A percentile compares a stretch with the other conserved stretches of the same genome.
Conservation (phyloP, 345 rosid species). For the Atalantia buxifolia region DNA sequence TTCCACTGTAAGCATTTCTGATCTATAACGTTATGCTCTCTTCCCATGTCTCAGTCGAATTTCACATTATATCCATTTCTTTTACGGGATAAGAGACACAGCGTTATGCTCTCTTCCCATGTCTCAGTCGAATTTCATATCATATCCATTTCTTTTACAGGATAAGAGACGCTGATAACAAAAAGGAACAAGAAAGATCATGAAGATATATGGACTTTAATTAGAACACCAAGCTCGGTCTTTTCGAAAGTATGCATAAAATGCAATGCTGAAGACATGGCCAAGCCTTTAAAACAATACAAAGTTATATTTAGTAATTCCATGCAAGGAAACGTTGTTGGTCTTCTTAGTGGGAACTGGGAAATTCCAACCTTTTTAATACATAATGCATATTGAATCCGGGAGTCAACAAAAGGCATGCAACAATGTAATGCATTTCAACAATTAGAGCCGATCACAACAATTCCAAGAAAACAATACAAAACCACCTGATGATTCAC, state of each 20-base stretch:
- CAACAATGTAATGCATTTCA: conserved; percentile 19
- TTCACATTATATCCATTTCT: neutral
- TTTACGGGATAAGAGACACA: neutral
- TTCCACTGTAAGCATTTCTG: no score
- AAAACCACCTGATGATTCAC: conserved; percentile 31
- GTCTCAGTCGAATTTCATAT: neutral
- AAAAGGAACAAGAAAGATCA: neutral
- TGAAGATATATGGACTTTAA: neutral
- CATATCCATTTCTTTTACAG: neutral
- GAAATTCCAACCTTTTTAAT: conserved; percentile 25
- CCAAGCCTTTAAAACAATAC: conserved; percentile 4
- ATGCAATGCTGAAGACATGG: neutral
- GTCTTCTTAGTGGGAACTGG: conserved; percentile 20
- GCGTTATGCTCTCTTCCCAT: neutral
- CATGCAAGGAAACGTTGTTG: conserved; percentile 9
- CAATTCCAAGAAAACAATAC: conserved; percentile 27
- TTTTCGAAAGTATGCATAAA: neutral
- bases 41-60: neutral
- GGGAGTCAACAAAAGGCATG: conserved; percentile 13
- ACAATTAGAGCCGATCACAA: conserved; percentile 23
- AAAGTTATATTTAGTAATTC: neutral
- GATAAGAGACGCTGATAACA: neutral
- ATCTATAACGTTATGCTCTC: neutral
- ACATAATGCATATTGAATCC: conserved; percentile 33
- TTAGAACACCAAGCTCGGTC: neutral